These are phyloP conservation scores for Echium plantagineum DNA, from an alignment of 257 asterid genomes.

Conservation along the genomic window DNA sequence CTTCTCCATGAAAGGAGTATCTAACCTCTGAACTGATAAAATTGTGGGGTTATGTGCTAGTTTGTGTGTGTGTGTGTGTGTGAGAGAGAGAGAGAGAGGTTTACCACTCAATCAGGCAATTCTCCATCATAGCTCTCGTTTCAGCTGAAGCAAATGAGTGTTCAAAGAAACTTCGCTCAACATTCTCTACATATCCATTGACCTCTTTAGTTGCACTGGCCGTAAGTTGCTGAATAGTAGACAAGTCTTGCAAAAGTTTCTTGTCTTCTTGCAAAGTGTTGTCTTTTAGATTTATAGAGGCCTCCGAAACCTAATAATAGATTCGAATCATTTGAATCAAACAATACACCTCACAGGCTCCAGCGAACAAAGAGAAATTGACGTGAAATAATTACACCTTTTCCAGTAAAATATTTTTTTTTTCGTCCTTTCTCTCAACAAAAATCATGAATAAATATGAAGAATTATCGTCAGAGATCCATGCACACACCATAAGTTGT, in stretches of 20 bases:
- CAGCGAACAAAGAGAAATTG: too few relatives aligned
- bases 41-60: too few relatives aligned
- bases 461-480: too few relatives aligned
- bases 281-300: slow-evolving; percentile 50
- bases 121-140: slow-evolving; percentile 39
- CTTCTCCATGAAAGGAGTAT: too few relatives aligned
- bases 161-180: slow-evolving; percentile 31
- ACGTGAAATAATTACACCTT: too few relatives aligned
- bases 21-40: too few relatives aligned
- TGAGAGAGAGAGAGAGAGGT: neutral
- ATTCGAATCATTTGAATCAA: neutral
- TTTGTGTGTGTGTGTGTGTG: too few relatives aligned
- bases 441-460: too few relatives aligned
- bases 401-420: too few relatives aligned
- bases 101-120: slow-evolving; percentile 57
- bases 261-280: slow-evolving; percentile 38
- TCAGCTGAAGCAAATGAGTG: slow-evolving; percentile 44
- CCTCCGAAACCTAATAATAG: slow-evolving; percentile 45
- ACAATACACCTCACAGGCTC: neutral
- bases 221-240: slow-evolving; percentile 44
- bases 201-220: slow-evolving; percentile 35
- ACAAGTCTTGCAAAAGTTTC: slow-evolving; percentile 35
- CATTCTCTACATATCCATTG: slow-evolving; percentile 38
- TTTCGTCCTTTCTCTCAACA: too few relatives aligned
- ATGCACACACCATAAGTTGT: too few relatives aligned